Evolutionary conservation across 768 basidiomycete genomes (phyloP).

Genomic region (Rhodosporidiobolus odoratus): DNA sequence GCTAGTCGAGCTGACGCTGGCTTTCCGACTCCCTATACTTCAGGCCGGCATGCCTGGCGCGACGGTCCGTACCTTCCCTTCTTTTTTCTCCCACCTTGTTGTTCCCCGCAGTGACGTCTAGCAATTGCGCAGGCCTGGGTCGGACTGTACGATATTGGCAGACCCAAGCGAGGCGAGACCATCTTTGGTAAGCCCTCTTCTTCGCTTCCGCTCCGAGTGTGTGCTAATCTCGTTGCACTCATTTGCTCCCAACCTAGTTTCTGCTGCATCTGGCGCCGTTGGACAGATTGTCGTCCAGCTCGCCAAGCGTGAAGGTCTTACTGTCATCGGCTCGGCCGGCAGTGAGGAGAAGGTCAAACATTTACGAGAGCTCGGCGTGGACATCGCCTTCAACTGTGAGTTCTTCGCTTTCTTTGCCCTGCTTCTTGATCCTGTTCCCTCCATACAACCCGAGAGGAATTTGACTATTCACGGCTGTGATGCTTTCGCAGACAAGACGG

Average conservation of each 20-base stretch:
- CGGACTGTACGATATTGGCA: slow-evolving; percentile 47
- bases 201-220: not conserved
- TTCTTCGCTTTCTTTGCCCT: not conserved
- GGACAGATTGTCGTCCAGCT: slow-evolving; percentile 56
- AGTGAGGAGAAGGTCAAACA: slow-evolving; percentile 68
- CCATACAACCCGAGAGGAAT: too few relatives aligned
- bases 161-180: slow-evolving; percentile 55
- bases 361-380: slow-evolving; percentile 58
- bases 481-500: slow-evolving; percentile 50
- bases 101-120: slow-evolving; percentile 36
- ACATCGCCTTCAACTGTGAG: slow-evolving; percentile 62
- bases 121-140: slow-evolving; percentile 47
- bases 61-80: slow-evolving; percentile 13
- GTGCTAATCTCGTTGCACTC: too few relatives aligned
- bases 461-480: too few relatives aligned
- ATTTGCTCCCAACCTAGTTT: slow-evolving; percentile 42
- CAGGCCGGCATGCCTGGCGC: slow-evolving; percentile 44
- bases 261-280: slow-evolving; percentile 55
- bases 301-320: slow-evolving; percentile 52
- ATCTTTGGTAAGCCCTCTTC: slow-evolving; percentile 46
- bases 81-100: not conserved
- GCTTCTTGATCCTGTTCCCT: not conserved
- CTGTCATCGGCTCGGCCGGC: slow-evolving; percentile 67
- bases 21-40: not conserved
- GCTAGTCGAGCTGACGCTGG: too few relatives aligned